Evolutionary conservation across 495 filamentous ascomycete species (phyloP).

Genomic region (Cenococcum geophilum): DNA sequence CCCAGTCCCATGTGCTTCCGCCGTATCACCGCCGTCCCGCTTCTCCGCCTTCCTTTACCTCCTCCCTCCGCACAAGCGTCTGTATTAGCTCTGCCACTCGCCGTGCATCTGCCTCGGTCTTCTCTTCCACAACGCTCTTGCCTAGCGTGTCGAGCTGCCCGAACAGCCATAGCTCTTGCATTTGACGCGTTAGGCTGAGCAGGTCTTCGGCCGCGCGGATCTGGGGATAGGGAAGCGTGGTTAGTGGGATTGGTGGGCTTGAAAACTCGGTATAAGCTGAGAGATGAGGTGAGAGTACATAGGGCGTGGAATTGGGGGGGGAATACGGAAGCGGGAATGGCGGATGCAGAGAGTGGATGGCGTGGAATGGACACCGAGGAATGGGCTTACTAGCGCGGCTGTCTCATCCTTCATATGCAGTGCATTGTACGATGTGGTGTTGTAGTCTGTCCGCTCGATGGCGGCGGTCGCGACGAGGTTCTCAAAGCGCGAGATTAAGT

Average conservation of each 20-base stretch:
- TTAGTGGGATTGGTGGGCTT: too few relatives aligned
- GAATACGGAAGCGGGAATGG: too few relatives aligned
- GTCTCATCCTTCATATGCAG: conserved; percentile 61
- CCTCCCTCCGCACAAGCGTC: neutral
- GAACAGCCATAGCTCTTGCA: conserved; percentile 74
- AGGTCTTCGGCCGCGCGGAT: conserved; percentile 64
- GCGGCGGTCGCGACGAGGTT: conserved; percentile 51
- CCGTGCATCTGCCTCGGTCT: neutral
- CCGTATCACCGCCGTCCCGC: neutral
- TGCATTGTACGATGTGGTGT: conserved; percentile 51
- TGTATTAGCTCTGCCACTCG: neutral
- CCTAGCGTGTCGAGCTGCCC: conserved; percentile 60
- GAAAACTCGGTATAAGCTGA: too few relatives aligned
- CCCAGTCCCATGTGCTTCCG: neutral
- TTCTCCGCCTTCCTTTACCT: neutral
- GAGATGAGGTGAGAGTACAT: too few relatives aligned
- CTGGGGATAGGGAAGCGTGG: too few relatives aligned
- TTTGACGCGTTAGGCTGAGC: conserved; percentile 52
- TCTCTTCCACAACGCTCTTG: conserved; percentile 49
- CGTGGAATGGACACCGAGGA: too few relatives aligned
- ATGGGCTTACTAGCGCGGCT: too few relatives aligned
- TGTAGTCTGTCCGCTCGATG: conserved; percentile 37
- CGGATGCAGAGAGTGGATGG: too few relatives aligned
- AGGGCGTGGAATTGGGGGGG: too few relatives aligned
- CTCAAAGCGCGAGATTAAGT: conserved; percentile 55